A percentile compares a stretch with the other conserved stretches of the same genome.
Conservation (phyloP, 2,329 filamentous ascomycete species). For the Fusarium sp. region DNA sequence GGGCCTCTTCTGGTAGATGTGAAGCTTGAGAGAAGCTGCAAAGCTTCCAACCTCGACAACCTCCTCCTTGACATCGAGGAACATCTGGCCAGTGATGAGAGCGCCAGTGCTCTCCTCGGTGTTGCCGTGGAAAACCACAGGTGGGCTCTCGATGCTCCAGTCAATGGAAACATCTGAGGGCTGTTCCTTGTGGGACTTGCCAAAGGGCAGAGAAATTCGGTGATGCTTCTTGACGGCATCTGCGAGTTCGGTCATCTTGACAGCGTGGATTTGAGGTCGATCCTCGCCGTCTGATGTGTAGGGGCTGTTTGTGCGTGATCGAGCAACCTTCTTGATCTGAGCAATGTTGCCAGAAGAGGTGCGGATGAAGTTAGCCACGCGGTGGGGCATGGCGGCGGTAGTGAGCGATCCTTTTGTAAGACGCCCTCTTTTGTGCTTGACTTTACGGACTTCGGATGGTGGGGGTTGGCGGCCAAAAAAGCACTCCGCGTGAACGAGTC, state of each 20-base stretch:
- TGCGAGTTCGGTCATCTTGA: slow-evolving; percentile 53
- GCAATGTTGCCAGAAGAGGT: slow-evolving; percentile 65
- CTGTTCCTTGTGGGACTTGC: slow-evolving; percentile 56
- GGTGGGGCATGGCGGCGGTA: slow-evolving; percentile 63
- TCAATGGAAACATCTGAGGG: slow-evolving; percentile 57
- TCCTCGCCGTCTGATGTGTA: slow-evolving; percentile 52
- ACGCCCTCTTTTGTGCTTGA: slow-evolving; percentile 12
- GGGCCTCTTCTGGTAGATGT: slow-evolving; percentile 81
- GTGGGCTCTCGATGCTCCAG: slow-evolving; percentile 83
- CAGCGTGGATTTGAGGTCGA: slow-evolving; percentile 41
- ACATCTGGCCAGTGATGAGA: slow-evolving; percentile 84
- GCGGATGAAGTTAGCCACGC: slow-evolving; percentile 67
- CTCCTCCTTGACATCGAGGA: slow-evolving; percentile 76
- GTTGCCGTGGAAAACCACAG: slow-evolving; percentile 83
- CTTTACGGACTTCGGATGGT: slow-evolving; percentile 16
- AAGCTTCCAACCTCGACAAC: slow-evolving; percentile 76
- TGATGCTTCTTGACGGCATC: slow-evolving; percentile 56
- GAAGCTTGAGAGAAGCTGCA: slow-evolving; percentile 75
- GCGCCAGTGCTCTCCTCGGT: slow-evolving; percentile 82
- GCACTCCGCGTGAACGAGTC: slow-evolving; percentile 9
- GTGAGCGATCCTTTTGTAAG: slow-evolving; percentile 31
- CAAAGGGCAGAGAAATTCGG: slow-evolving; percentile 55
- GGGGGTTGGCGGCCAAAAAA: slow-evolving; percentile 35
- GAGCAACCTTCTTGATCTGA: slow-evolving; percentile 57
- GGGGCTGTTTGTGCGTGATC: slow-evolving; percentile 48